These are phyloP conservation scores for Epichloe uncinata DNA, from an alignment of 2,329 filamentous ascomycete genomes.

Conservation along the genomic window DNA sequence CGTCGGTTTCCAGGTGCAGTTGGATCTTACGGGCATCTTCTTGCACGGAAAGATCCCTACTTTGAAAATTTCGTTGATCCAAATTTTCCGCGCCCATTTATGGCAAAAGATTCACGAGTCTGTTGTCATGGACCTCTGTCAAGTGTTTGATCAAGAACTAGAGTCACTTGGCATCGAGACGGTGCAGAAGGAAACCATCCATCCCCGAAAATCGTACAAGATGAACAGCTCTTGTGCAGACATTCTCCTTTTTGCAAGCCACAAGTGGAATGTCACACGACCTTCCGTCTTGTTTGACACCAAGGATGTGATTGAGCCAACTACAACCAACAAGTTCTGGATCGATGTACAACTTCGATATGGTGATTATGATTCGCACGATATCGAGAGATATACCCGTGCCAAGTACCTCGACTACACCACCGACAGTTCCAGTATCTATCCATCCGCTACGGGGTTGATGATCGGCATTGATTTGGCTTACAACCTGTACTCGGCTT, in stretches of 20 bases:
- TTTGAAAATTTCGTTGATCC: slow-evolving; percentile 92
- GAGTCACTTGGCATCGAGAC: slow-evolving; percentile 94
- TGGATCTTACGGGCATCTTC: slow-evolving; percentile 97
- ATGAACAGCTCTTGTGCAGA: slow-evolving; percentile 99
- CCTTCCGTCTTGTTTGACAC: slow-evolving; percentile 91
- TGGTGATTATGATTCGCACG: slow-evolving; percentile 96
- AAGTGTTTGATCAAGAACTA: slow-evolving; percentile 94
- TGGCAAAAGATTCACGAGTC: slow-evolving; percentile 99
- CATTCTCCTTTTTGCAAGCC: slow-evolving; percentile 81
- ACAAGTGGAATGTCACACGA: slow-evolving; percentile 96
- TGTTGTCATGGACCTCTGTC: slow-evolving; percentile 96
- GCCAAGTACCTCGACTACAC: slow-evolving; percentile 99
- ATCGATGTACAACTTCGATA: slow-evolving; percentile 93
- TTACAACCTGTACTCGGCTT: slow-evolving; percentile 96
- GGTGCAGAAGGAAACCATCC: slow-evolving; percentile 97
- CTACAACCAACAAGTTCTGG: slow-evolving; percentile 99
- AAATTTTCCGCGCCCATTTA: slow-evolving; percentile 98
- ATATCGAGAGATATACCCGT: slow-evolving; percentile 93
- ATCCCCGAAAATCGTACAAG: slow-evolving; percentile 98
- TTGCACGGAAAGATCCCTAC: slow-evolving; percentile 98
- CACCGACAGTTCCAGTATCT: slow-evolving; percentile 96
- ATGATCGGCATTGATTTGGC: slow-evolving; percentile 98
- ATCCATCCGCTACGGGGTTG: slow-evolving; percentile 87
- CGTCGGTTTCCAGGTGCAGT: slow-evolving; percentile 97
- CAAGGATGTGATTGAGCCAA: slow-evolving; percentile 87